Evolutionary conservation across 129 eudicot genomes (phyloP).

Genomic region (Helianthus annuus): DNA sequence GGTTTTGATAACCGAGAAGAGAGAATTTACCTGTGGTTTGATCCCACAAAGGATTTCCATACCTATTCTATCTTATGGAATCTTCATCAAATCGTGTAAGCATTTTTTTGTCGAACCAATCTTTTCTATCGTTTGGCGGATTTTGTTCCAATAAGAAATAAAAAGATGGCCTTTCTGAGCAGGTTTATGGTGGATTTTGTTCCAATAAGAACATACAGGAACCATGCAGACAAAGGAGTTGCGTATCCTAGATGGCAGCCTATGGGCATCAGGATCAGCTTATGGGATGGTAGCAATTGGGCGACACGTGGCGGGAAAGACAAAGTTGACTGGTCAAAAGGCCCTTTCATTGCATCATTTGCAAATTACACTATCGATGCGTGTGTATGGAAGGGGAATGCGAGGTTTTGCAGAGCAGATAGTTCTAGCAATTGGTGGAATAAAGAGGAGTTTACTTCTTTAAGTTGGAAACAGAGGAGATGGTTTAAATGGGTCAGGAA

Average conservation of each 20-base stretch:
- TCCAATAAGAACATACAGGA: constrained; percentile 77
- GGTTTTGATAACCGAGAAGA: constrained; percentile 76
- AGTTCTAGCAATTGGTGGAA: constrained; percentile 86
- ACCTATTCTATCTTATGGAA: constrained; percentile 87
- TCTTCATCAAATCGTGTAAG: constrained; percentile 87
- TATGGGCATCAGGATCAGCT: constrained; percentile 58
- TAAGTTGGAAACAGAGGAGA: constrained; percentile 71
- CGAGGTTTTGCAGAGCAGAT: constrained; percentile 58
- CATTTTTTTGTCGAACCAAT: neutral
- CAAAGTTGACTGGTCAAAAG: constrained; percentile 72
- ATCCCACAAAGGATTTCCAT: constrained; percentile 88
- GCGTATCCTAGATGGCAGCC: constrained; percentile 80
- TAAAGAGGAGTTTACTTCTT: constrained; percentile 44
- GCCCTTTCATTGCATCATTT: constrained; percentile 73
- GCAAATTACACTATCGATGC: constrained; percentile 64
- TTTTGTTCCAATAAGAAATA: neutral
- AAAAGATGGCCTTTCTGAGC: constrained; percentile 14
- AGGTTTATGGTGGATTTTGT: constrained; percentile 89
- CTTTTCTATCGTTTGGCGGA: neutral
- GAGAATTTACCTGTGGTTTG: constrained; percentile 75
- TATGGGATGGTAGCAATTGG: constrained; percentile 85
- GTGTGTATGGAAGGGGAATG: constrained; percentile 78
- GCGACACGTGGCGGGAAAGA: constrained; percentile 81
- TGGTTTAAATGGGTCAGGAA: constrained; percentile 77
- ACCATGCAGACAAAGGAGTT: constrained; percentile 80